phyloP scores from a whole-genome alignment of 345 rosid genomes.

The Eucalyptus albens region DNA sequence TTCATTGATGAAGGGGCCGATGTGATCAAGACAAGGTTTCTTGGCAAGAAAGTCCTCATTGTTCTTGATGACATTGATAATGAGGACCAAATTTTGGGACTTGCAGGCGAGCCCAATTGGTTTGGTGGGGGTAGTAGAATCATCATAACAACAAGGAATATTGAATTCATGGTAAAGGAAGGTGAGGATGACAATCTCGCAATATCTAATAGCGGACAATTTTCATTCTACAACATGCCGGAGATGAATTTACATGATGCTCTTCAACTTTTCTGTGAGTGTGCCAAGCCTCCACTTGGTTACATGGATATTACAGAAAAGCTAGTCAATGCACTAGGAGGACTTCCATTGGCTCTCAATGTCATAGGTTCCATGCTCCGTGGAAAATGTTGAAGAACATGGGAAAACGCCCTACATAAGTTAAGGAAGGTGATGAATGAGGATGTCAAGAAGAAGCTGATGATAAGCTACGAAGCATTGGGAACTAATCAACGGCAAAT shows the following conservation, averaged over 20 bases:
- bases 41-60: not conserved
- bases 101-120: not conserved
- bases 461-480: not conserved
- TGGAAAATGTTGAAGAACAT: not conserved
- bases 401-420: accelerated
- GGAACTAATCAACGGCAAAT: accelerated
- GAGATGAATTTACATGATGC: not conserved
- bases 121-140: not conserved
- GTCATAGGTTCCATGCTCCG: accelerated
- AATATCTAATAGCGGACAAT: accelerated
- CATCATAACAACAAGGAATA: not conserved
- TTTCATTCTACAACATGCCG: not conserved
- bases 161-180: not conserved
- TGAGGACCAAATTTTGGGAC: accelerated
- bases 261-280: not conserved
- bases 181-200: not conserved
- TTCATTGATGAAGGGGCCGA: not conserved
- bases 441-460: not conserved
- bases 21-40: not conserved
- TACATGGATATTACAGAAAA: accelerated
- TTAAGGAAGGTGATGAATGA: not conserved
- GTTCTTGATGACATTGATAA: not conserved
- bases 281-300: not conserved
- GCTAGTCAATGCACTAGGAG: not conserved
- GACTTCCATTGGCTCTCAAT: not conserved